Base-by-base conservation (phyloP, 352 stramenopile species). In the Phytophthora foliorum region DNA sequence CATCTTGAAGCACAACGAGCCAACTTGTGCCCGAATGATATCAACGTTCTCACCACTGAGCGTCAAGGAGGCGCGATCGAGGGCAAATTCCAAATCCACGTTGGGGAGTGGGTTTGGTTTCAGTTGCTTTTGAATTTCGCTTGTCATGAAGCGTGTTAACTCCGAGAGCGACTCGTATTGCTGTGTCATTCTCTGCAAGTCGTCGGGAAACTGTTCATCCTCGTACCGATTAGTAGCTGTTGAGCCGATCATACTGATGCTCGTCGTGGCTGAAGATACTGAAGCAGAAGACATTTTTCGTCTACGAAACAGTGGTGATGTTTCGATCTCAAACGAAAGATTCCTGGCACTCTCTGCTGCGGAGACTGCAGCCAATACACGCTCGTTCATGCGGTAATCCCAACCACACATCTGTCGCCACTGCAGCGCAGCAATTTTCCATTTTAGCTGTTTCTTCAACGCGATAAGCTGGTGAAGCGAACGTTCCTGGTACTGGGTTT, bases 1-100 rank as follows among this genome's bases (percentile, higher is more conserved):
- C 67, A 92, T 81, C 41, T 81, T 87, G 46, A 92, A 81, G 25
- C 68, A 72, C 13, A 94, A 71, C 2, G 73, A 69, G 1, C 60
- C 67, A 56, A 88, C 74, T 34, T 72, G 64, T 19, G 82, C 72
- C 10, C 74, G 74, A 38, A 94, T 29, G 50, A 96, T 93, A 36
- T 90, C 82, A n/a, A 76, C 70, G 39, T 80, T 91, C 4, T 80
- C 65, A 11, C 78, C 71, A 39, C 78, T 91, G 10, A 95, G 67
- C 19, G 74, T 86, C 19, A 96, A 66, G 6, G 84, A 91, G 0
- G 86, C 85, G 8, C 63, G 75, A 24, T 90, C 61, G 0, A 94
- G 70, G 9, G 62, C 54, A 41, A 93, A 94, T 22, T 84, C 77
- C 19, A 94, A 54, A 36, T 94, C 82, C 0, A 92, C 57, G 46